These are phyloP conservation scores for Sarcocystis neurona DNA, from an alignment of 169 alveolate genomes.

Conservation along the genomic window DNA sequence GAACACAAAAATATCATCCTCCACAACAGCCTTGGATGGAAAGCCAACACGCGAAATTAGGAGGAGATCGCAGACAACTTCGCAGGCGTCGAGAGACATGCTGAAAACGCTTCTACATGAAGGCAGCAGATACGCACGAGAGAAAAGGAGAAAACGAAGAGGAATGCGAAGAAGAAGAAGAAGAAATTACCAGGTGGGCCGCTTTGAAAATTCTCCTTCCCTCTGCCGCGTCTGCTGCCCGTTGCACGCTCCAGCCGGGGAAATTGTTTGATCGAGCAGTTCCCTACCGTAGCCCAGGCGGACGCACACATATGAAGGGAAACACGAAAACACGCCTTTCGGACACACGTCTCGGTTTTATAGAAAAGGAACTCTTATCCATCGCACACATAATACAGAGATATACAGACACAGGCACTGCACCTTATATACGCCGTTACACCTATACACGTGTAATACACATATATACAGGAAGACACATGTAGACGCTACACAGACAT, in stretches of 20 bases:
- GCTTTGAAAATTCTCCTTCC: conserved; percentile 14
- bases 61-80: neutral
- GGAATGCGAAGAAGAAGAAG: neutral
- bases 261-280: conserved; percentile 5
- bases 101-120: neutral
- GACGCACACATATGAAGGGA: no score
- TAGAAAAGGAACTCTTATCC: neutral
- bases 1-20: neutral
- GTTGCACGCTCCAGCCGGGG: conserved; percentile 43
- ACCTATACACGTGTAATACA: neutral
- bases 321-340: neutral
- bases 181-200: conserved; percentile 37
- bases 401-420: neutral
- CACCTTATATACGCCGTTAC: neutral
- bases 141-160: neutral
- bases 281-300: conserved; percentile 15
- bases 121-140: neutral
- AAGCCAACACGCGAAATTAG: neutral
- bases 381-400: no score
- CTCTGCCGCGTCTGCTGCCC: conserved; percentile 25
- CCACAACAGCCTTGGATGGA: neutral
- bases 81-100: neutral
- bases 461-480: no score
- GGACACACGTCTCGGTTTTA: neutral
- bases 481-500: no score